Conservation (phyloP, 257 asterid genomes). For the Gynochthodes officinalis region DNA sequence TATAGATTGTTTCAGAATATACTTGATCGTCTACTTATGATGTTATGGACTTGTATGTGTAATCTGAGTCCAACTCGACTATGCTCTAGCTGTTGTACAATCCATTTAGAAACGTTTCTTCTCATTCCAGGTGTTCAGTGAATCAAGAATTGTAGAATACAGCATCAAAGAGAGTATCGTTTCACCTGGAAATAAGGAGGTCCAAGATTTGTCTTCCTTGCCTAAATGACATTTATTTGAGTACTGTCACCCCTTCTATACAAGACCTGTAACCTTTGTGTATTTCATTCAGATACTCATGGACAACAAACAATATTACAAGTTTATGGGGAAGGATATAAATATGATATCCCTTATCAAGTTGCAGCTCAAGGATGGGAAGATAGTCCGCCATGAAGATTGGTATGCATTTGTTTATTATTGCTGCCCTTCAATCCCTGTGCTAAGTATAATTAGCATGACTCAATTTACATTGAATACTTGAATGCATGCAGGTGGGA, state of each 20-base stretch:
- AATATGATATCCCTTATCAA: conserved; percentile 72
- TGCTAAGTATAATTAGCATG: too few relatives aligned
- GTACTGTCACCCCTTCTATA: background rate
- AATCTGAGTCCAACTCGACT: background rate
- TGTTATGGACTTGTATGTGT: background rate
- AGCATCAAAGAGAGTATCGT: conserved; percentile 45
- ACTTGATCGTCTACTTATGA: background rate
- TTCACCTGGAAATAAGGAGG: conserved; percentile 75
- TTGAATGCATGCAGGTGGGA: conserved; percentile 59
- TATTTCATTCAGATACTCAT: conserved; percentile 50
- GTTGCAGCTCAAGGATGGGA: conserved; percentile 71
- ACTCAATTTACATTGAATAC: background rate
- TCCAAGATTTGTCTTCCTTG: conserved; percentile 15
- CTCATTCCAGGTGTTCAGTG: conserved; percentile 59
- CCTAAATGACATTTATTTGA: background rate
- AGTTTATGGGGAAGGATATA: conserved; percentile 69
- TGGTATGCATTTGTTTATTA: conserved; percentile 39
- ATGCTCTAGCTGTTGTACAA: background rate
- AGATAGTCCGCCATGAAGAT: conserved; percentile 77
- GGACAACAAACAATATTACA: conserved; percentile 83
- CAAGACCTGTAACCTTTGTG: background rate
- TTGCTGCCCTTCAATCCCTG: background rate
- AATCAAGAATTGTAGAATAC: conserved; percentile 76
- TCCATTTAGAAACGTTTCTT: background rate
- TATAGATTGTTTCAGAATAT: background rate